Conservation (phyloP, 768 basidiomycete species). For the Rubroboletus satanas region DNA sequence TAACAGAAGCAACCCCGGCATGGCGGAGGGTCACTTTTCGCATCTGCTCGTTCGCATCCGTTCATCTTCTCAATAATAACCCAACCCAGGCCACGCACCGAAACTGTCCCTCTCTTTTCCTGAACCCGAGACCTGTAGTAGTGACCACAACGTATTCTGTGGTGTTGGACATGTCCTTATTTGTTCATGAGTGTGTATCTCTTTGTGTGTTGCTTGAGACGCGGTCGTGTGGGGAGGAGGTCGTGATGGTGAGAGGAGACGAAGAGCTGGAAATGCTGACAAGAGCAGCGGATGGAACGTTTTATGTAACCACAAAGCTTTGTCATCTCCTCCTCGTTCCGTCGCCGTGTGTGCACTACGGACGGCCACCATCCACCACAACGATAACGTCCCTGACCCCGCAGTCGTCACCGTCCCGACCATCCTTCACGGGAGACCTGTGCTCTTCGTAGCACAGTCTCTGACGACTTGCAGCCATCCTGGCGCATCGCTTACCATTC, state of each 20-base stretch:
- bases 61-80: conserved; percentile 8
- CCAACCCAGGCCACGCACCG: conserved; percentile 11
- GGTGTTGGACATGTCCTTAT: neutral
- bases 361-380: neutral
- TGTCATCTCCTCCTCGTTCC: conserved; percentile 26
- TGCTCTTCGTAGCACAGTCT: neutral
- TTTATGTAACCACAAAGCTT: conserved; percentile 36
- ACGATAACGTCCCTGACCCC: neutral
- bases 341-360: neutral
- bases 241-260: conserved; percentile 34
- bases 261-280: conserved; percentile 33
- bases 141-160: neutral
- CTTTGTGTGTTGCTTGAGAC: neutral
- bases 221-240: neutral
- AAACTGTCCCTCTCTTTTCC: neutral
- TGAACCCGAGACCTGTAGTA: conserved; percentile 12
- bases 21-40: neutral
- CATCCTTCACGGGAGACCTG: neutral
- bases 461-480: neutral
- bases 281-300: conserved; percentile 28
- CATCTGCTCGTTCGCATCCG: conserved; percentile 1
- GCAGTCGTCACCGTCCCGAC: too few relatives aligned
- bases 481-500: neutral
- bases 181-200: neutral
- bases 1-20: neutral